Base-by-base conservation (phyloP, 2,329 filamentous ascomycete species). In the Monilinia laxa region DNA sequence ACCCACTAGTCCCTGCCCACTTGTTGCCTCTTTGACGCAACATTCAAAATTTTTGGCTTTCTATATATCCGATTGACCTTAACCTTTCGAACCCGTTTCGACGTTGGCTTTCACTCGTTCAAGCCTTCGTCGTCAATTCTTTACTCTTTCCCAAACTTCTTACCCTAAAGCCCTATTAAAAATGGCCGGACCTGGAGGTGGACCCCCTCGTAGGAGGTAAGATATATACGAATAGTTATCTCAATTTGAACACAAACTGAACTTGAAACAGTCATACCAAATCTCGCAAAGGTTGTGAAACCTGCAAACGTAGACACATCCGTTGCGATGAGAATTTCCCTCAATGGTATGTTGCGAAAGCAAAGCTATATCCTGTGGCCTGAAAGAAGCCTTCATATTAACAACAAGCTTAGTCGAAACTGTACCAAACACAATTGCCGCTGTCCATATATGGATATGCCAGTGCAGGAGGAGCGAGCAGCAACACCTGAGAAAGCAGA, bases 361-460 rank as follows among this genome's bases (percentile, higher is more conserved):
- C 23, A 40, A 23, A 18, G 45, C 9, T 11, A 18, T 59, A 18
- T 59, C 35, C 35, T n/a, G 7, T 31, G 38, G 20, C 9, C n/a
- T 25, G 35, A 55, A 55, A 62, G 55, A 42, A 1, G 28, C 25
- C 56, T 25, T 28, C 20, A 66, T 67, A 65, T 72, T 79, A 68
- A 77, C 69, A 65, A 47, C 65, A 54, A 35, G 55, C 45, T 5
- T 75, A 96, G 93, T 82, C 92, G 92, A 76, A 99, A 99, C 80
- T 99, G 95, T 81, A 97, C 94, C 69, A 99, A 98, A 81, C 95
- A 99, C 81, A 97, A 97, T 81, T 95, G 96, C 75, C 91, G 93
- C 75, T 99, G 95, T 80, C 95, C 97, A 74, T 99, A 98, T 82
- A 96, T 97, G 84, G 93, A 98, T 77, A 88, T 89, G 76, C 86